Evolutionary conservation across 352 stramenopile species (phyloP), one percentile per base, ranked within the genome.

Genomic region (Globisporangium alternatum): DNA sequence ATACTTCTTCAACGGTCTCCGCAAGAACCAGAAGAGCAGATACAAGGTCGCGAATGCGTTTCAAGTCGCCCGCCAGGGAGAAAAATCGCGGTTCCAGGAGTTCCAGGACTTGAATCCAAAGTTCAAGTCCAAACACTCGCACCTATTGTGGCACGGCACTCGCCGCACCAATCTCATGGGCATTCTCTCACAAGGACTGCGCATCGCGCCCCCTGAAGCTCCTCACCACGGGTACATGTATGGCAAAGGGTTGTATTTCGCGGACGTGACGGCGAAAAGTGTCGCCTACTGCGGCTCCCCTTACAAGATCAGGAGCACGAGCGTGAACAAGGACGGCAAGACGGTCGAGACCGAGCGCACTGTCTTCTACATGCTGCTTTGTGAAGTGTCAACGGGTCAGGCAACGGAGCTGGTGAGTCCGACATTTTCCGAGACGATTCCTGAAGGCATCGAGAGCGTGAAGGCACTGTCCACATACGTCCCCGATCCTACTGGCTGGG

Each of bases 161-260:
- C 82, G 74, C 7, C 79, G 85, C n/a, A 88, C 82, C 2, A 97
- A 96, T 39, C 59, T 95, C 25, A 90, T 93, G 78, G 88, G 89
- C 0, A 95, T 97, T 64, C 57, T 97, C 7, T 89, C 80, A 0
- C 84, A 94, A 30, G 89, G 89, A 1, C 71, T 97, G 7, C 83
- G 86, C n/a, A 91, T 97, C 15, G 89, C 89, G 22, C 89, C 89
- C 6, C 83, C 88, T 0, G 89, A 97, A 59, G 88, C 86, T 21
- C 86, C 86, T n/a, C 75, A 83, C 31, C 82, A 89, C 25, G 89
- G 89, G 1, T 93, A 91, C 66, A 73, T 81, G 39, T 96, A 93
- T 53, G 89, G 88, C 51, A 96, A 95, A 49, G 89, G 89, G 0
- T 35, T 97, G 31, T 97, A 97, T 57, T 96, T 95, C 55, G 86